Conservation (phyloP, 345 rosid species). For the Bruguiera gymnorhiza region DNA sequence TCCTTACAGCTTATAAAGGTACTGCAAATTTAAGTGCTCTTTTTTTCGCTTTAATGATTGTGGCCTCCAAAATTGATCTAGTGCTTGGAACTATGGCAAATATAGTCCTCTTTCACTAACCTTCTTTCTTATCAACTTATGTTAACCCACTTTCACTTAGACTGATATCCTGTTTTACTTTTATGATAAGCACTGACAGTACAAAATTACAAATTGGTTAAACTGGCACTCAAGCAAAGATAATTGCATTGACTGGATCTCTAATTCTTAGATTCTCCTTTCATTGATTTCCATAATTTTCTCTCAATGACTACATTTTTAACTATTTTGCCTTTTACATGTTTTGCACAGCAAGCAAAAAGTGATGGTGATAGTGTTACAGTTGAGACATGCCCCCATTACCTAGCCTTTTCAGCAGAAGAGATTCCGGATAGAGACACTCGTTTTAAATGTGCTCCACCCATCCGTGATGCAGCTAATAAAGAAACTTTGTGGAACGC, state of each 20-base stretch:
- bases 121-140: not conserved
- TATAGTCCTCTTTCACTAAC: not conserved
- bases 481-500: conserved; percentile 87
- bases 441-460: conserved; percentile 94
- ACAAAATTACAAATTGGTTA: not conserved
- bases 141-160: not conserved
- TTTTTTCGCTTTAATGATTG: not conserved
- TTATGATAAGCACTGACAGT: not conserved
- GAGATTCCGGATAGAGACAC: conserved; percentile 90
- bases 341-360: conserved; percentile 61
- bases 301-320: not conserved
- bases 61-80: not conserved
- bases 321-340: not conserved
- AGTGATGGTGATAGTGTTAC: conserved; percentile 68
- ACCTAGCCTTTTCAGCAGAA: conserved; percentile 89
- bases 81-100: not conserved
- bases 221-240: not conserved
- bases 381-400: conserved; percentile 95
- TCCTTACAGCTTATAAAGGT: conserved; percentile 86
- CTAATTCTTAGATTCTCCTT: not conserved
- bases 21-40: not conserved
- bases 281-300: not conserved
- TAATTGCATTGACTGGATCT: conserved; percentile 4
- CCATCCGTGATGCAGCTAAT: conserved; percentile 74
- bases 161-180: not conserved